Evolutionary conservation across 345 rosid genomes (phyloP), one percentile per base, ranked within the genome.

Genomic region (Lenwebbia sp.): DNA sequence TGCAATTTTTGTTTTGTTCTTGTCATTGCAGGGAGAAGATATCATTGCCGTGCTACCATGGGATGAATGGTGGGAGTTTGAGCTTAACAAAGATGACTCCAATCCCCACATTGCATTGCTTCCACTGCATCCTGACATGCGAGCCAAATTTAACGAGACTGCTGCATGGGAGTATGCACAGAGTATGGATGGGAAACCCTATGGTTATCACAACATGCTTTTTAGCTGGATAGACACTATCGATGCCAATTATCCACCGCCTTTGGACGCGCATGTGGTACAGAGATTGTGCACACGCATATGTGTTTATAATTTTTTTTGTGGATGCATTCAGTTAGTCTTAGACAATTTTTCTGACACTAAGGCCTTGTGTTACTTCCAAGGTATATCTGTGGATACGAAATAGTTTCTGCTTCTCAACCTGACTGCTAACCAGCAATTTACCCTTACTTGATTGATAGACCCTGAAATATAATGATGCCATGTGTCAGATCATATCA

Each of bases 51-150:
- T 96, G 84, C 37, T 96, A 84, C 95, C 99, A 49, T 98, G 99
- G 99, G 99, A 96, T 47, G 98, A 98, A 90, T 96, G 99, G 99
- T 98, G 99, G 99, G 97, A 98, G 51, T 96, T 94, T 88, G 99
- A 98, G 91, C 94, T 91, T 86, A 96, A 92, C 81, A 94, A 92
- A 89, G 99, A 98, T 90, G 96, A 98, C 74, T 88, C 99, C 28
- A 93, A 95, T 90, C 99, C 99, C 6, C 99, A 98, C 76, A 94
- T 98, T 65, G 97, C 98, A 40, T 89, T 96, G 91, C 96, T 98
- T 90, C 99, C 98, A 54, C 87, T 98, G 92, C 98, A 92, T 91
- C 99, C 96, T 86, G 96, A 94, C 87, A 49, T 92, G 83, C 98
- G 95, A 83, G 97, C 98, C 85, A 95, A 89, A 91, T 95, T 97